phyloP scores from a whole-genome alignment of 1,139 yeast species.

The Torulaspora pretoriensis region DNA sequence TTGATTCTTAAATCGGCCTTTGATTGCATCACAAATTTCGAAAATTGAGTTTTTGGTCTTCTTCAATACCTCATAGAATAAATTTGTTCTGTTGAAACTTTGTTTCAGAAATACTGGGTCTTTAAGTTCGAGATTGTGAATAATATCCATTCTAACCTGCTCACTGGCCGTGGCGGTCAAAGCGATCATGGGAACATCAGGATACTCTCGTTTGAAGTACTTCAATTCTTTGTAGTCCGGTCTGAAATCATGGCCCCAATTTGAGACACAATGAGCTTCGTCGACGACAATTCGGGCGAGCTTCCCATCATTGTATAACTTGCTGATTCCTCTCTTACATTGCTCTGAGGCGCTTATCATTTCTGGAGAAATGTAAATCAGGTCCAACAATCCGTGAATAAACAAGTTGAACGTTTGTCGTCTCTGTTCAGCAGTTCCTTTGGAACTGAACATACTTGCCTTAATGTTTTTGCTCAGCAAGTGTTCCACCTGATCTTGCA shows the following conservation, averaged over 20 bases:
- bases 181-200: conserved; percentile 88
- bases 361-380: conserved; percentile 91
- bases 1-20: conserved; percentile 48
- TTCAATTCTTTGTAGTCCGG: conserved; percentile 89
- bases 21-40: conserved; percentile 57
- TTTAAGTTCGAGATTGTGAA: conserved; percentile 61
- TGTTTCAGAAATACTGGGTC: conserved; percentile 46
- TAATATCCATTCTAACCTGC: conserved; percentile 81
- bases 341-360: conserved; percentile 78
- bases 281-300: conserved; percentile 90
- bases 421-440: conserved; percentile 61
- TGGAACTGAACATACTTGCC: conserved; percentile 89
- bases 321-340: conserved; percentile 60
- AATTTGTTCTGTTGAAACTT: conserved; percentile 85
- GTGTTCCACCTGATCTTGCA: conserved; percentile 97
- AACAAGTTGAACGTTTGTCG: conserved; percentile 60
- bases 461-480: conserved; percentile 58
- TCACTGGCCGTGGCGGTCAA: conserved; percentile 97
- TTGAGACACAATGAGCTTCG: conserved; percentile 97
- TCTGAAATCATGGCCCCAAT: conserved; percentile 99
- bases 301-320: conserved; percentile 49
- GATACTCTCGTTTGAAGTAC: conserved; percentile 66
- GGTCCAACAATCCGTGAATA: conserved; percentile 60
- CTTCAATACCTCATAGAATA: conserved; percentile 70
- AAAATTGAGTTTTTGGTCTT: conserved; percentile 57